These are phyloP conservation scores for Solanum piurae DNA, from an alignment of 257 asterid genomes.

Conservation along the genomic window DNA sequence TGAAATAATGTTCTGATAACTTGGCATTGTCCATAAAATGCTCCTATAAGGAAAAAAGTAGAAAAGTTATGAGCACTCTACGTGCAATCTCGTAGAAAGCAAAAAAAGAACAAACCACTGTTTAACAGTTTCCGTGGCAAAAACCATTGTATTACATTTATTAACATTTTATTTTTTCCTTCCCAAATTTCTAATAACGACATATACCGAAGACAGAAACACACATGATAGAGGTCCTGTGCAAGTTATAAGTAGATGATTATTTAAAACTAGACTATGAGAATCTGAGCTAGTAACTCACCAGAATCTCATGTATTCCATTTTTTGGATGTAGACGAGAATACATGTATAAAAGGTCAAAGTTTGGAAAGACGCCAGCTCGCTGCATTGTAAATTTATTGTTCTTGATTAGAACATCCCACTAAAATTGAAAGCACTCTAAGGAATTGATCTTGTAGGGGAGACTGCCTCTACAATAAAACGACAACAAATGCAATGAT, in stretches of 20 bases:
- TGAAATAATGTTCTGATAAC: constrained; percentile 70
- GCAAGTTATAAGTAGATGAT: not conserved
- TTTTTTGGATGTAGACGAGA: constrained; percentile 55
- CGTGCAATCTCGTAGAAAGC: not conserved
- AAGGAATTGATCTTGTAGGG: not conserved
- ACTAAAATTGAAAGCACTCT: not conserved
- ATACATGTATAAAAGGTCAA: constrained; percentile 68
- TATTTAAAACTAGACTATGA: not conserved
- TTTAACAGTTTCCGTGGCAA: not conserved
- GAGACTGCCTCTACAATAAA: not conserved
- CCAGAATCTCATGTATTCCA: constrained; percentile 76
- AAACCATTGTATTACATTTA: not conserved
- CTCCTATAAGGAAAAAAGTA: constrained; percentile 35
- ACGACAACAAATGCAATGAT: not conserved
- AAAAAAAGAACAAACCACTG: not conserved
- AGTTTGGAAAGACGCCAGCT: constrained; percentile 92
- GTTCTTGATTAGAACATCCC: not conserved
- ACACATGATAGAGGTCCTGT: not conserved
- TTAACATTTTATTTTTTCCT: not conserved
- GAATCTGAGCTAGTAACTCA: constrained; percentile 17
- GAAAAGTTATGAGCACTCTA: not conserved
- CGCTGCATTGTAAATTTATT: constrained; percentile 37
- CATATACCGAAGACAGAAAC: not conserved
- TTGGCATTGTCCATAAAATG: constrained; percentile 78
- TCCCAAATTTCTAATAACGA: not conserved